These are phyloP conservation scores for Euphorbia schlechtendalii DNA, from an alignment of 441 rosid species.

Conservation along the genomic window DNA sequence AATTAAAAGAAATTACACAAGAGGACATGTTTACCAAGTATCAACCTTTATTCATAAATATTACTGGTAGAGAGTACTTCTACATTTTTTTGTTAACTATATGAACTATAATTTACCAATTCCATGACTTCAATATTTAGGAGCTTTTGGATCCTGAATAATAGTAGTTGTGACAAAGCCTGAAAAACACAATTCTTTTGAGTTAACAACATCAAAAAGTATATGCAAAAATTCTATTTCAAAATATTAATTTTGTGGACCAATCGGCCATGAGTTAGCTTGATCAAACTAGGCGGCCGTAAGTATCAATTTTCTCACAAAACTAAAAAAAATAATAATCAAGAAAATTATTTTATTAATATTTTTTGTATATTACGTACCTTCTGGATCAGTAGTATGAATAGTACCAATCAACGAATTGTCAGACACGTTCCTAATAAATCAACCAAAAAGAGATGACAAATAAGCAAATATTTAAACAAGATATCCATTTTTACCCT, in stretches of 20 bases:
- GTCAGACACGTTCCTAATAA: conserved; percentile 36
- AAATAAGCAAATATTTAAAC: not conserved
- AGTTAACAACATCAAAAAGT: not conserved
- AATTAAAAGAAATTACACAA: no score
- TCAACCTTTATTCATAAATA: no score
- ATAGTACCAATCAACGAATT: conserved; percentile 29
- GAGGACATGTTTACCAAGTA: no score
- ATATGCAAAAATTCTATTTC: not conserved
- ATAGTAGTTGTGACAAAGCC: conserved; percentile 28
- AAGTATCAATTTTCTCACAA: no score
- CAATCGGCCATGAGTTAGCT: not conserved
- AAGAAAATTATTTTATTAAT: no score
- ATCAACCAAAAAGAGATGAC: not conserved
- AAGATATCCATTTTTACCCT: no score
- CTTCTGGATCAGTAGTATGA: conserved; percentile 17
- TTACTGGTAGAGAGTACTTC: no score
- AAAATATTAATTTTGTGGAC: not conserved
- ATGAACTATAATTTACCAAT: not conserved
- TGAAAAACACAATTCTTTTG: conserved; percentile 6
- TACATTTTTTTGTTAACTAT: no score
- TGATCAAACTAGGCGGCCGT: no score
- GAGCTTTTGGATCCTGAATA: conserved; percentile 32
- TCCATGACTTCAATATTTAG: conserved; percentile 3
- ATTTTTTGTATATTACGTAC: conserved; percentile 19
- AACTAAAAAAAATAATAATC: no score